Percentiles rank a stretch among this genome's conserved stretches.
Evolutionary conservation across 2,329 filamentous ascomycete genomes (phyloP).

Genomic region (Pseudocercospora crystallina): DNA sequence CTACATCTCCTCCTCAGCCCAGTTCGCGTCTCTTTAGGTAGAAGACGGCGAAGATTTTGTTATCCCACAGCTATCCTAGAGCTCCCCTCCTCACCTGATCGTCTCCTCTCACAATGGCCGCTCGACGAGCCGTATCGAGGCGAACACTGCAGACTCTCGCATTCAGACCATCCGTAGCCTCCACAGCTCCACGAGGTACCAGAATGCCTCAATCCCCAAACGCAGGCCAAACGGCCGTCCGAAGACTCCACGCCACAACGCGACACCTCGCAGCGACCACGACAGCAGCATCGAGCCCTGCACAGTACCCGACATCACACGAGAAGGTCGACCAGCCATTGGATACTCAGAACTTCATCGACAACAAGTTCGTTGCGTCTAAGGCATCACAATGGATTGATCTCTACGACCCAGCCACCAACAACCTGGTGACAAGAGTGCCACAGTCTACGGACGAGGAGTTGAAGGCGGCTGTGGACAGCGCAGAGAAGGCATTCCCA

Average conservation of each 20-base stretch:
- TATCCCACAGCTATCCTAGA: neutral
- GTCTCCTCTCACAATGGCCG: conserved; percentile 40
- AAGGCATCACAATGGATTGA: conserved; percentile 72
- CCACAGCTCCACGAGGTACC: conserved; percentile 35
- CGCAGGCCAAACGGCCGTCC: conserved; percentile 41
- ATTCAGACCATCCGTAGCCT: conserved; percentile 34
- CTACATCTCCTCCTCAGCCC: no score
- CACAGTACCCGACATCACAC: conserved; percentile 68
- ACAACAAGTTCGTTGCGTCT: conserved; percentile 75
- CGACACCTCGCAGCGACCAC: conserved; percentile 54
- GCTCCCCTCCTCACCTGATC: neutral
- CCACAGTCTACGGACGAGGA: conserved; percentile 78
- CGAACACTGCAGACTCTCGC: conserved; percentile 43
- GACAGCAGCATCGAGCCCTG: conserved; percentile 49
- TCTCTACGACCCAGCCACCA: conserved; percentile 78
- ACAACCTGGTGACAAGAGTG: conserved; percentile 79
- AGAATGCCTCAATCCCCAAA: conserved; percentile 36
- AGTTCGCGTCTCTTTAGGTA: conserved; percentile 14
- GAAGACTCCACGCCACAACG: conserved; percentile 57
- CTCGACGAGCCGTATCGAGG: conserved; percentile 45
- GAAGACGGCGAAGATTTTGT: conserved; percentile 11
- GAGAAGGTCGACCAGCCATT: conserved; percentile 65
- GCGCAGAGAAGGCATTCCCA: conserved; percentile 73
- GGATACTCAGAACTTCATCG: conserved; percentile 77
- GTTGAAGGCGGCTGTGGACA: conserved; percentile 71